Evolutionary conservation across 208 protist species (phyloP), one percentile per base, ranked within the genome.

Genomic region (Wallacemonas sp.): DNA sequence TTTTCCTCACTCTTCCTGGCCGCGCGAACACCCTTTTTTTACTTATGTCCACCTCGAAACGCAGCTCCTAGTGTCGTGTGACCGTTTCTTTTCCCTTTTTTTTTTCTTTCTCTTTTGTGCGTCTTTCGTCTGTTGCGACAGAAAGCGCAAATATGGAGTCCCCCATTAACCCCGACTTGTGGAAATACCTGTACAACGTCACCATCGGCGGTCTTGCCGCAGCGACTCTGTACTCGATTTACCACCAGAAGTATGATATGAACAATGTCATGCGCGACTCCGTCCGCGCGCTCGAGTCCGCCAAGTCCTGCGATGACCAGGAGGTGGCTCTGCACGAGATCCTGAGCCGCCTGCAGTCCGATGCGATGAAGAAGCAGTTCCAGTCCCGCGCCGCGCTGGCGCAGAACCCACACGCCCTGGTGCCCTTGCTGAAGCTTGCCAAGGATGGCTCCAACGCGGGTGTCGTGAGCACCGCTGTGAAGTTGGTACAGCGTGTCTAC

Each of bases 91-190:
- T 58, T 17, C 2, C 39, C 33, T 45, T 55, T 42, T 17, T 58
- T 53, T 22, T 11, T 60, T 58, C n/a, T 28, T 60, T 17, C 38
- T 17, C 49, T 59, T 17, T 15, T 47, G 12, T 31, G 5, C 28
- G 21, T 24, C 15, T 21, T 1, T 2, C 36, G 9, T 8, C 19
- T 19, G 17, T 11, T 49, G 8, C 36, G 14, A 41, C 36, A 41
- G 36, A 6, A 41, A 6, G 14, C 15, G 21, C 26, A 8, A 70
- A 5, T 4, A 95, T 95, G 89, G 86, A 95, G 70, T 95, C 89
- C 11, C 89, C 89, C 0, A 91, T 95, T 49, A 90, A 91, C 70
- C 89, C 86, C 19, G 74, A 55, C 6, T 70, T 95, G 31, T 89
- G 74, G 73, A 74, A 82, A 70, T 74, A 78, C 53, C 71, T 95